Conservation (phyloP, 1,139 yeast genomes). For the Yamadazyma conglobata region DNA sequence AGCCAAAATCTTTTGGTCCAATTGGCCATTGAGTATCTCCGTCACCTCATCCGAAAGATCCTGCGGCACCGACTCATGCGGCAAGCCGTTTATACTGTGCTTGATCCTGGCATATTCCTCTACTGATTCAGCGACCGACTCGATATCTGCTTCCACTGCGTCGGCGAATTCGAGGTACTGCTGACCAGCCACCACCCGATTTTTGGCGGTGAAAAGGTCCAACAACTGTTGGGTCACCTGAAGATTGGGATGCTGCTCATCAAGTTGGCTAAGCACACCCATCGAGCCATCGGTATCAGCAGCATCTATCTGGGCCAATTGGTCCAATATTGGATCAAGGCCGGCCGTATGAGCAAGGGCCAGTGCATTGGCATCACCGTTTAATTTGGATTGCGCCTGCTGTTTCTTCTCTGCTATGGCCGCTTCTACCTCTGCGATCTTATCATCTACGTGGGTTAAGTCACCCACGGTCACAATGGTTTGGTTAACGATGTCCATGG, state of each 20-base stretch:
- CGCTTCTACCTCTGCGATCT: conserved; percentile 19
- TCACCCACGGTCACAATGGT: conserved; percentile 27
- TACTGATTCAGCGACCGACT: conserved; percentile 6
- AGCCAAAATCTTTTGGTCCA: conserved; percentile 7
- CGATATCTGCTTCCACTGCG: conserved; percentile 6
- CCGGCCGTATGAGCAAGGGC: conserved; percentile 1
- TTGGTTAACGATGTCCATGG: conserved; percentile 29
- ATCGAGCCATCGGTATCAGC: conserved; percentile 10
- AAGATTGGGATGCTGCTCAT: conserved; percentile 15
- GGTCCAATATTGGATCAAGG: conserved; percentile 11
- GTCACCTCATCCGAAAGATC: conserved; percentile 5
- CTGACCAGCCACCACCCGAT: conserved; percentile 2
- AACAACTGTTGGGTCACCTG: conserved; percentile 14
- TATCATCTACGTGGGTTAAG: conserved; percentile 20
- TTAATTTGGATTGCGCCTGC: conserved; percentile 8
- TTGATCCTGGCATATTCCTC: conserved; percentile 5
- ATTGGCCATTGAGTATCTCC: conserved; percentile 2
- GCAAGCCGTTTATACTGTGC: conserved; percentile 4
- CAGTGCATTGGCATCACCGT: no score
- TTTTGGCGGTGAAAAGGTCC: conserved; percentile 6
- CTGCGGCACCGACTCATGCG: conserved; percentile 2
- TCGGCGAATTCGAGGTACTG: conserved; percentile 9
- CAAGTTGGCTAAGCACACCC: conserved; percentile 16
- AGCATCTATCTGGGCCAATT: conserved; percentile 4
- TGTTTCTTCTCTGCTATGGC: conserved; percentile 15